phyloP scores from a whole-genome alignment of 176 grass and related monocot species.

The Zizania latifolia region DNA sequence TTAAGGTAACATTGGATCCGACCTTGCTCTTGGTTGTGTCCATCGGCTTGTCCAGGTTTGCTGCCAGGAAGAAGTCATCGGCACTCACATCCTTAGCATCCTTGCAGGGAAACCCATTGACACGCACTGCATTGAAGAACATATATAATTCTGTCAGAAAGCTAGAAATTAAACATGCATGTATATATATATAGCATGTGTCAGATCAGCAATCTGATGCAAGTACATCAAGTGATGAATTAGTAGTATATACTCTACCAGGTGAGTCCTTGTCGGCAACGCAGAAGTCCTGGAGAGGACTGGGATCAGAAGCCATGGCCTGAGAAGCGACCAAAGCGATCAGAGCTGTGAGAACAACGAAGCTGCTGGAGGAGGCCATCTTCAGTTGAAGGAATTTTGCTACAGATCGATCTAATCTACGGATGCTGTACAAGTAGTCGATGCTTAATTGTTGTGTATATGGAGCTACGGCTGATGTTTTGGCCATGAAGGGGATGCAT shows the following conservation, averaged over 20 bases:
- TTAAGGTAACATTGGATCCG: neutral
- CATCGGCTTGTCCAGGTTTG: neutral
- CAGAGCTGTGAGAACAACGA: neutral
- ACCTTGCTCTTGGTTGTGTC: neutral
- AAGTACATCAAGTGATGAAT: neutral
- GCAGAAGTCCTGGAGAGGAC: too few relatives aligned
- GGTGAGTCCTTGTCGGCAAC: neutral
- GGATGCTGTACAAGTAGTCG: neutral
- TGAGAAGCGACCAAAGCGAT: neutral
- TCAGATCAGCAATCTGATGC: neutral
- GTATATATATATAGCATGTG: neutral
- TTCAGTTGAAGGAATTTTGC: neutral
- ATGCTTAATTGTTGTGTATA: neutral
- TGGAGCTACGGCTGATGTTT: neutral
- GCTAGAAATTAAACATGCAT: too few relatives aligned
- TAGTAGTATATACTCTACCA: neutral
- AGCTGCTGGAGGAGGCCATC: neutral
- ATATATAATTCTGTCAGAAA: neutral
- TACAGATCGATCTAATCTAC: neutral
- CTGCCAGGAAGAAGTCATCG: conserved; percentile 9
- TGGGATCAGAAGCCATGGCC: too few relatives aligned
- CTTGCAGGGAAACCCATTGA: conserved; percentile 2
- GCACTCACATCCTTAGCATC: neutral
- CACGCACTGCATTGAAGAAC: neutral
- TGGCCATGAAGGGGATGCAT: neutral